A percentile compares a stretch with the other conserved stretches of the same genome.
Evolutionary conservation across 2,329 filamentous ascomycete species (phyloP).

Genomic region (Xenoacremonium recifei): DNA sequence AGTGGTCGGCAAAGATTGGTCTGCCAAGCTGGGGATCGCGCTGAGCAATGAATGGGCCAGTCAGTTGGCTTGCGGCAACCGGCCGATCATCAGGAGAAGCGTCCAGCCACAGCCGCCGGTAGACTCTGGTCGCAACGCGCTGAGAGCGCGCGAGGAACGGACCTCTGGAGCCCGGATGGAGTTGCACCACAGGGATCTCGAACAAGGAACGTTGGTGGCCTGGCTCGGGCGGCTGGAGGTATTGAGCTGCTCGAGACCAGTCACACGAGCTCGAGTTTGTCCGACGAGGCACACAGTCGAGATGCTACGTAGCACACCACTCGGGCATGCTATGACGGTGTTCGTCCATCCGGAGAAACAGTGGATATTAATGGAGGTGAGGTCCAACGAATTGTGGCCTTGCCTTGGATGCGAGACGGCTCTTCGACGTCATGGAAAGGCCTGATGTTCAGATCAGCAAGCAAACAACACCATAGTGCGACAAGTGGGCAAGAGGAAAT

Average conservation of each 20-base stretch:
- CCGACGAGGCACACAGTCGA: too few species aligned
- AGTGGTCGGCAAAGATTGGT: slow-evolving; percentile 7
- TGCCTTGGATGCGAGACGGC: slow-evolving; percentile 19
- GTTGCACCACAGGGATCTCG: neutral
- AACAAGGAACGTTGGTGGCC: too few species aligned
- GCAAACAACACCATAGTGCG: slow-evolving; percentile 17
- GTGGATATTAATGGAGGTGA: slow-evolving; percentile 16
- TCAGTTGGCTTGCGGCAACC: slow-evolving; percentile 7
- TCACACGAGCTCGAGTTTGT: too few species aligned
- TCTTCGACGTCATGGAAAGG: slow-evolving; percentile 20
- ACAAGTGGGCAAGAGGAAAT: slow-evolving; percentile 18
- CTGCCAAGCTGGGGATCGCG: slow-evolving; percentile 11
- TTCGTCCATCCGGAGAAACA: neutral
- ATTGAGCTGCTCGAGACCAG: too few species aligned
- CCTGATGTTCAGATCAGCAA: slow-evolving; percentile 18
- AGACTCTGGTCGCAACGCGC: slow-evolving; percentile 11
- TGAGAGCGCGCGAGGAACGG: slow-evolving; percentile 7
- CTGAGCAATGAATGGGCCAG: neutral
- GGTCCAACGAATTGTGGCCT: slow-evolving; percentile 16
- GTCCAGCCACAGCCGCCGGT: slow-evolving; percentile 19
- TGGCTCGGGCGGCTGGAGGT: too few species aligned
- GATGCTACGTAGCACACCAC: neutral
- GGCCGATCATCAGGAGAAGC: slow-evolving; percentile 24
- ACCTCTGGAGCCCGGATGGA: neutral
- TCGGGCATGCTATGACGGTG: neutral